Base-by-base conservation (phyloP, 2,329 filamentous ascomycete genomes). In the Penicillium vulpinum region DNA sequence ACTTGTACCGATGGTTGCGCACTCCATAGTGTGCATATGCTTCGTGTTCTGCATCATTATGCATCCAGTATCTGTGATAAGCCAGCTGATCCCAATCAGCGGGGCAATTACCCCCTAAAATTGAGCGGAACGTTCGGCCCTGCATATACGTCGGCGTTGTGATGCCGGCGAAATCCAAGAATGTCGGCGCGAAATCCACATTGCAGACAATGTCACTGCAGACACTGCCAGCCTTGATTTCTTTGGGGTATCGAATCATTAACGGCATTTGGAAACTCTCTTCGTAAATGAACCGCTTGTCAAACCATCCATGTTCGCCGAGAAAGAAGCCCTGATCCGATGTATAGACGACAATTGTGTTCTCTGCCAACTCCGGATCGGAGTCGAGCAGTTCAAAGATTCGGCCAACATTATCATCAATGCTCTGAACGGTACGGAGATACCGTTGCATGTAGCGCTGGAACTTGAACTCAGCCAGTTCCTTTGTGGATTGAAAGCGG, bases 231-330 rank as follows among this genome's bases (percentile, higher is more conserved):
- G 76, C 55, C 1, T 51, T 41, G 54, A 83, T 81, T 49, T 73
- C 73, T 0, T 49, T 57, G 0, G 81, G 81, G 45, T 80, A 81
- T 0, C 78, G 75, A 9, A 81, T 72, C 4, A 83, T 63, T 46
- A 83, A 81, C 0, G 81, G 81, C 81, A 84, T 83, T 67, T 83
- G 81, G 69, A 84, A 83, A 15, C 72, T 77, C 66, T 84, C 80
- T 59, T 84, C 81, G 67, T 84, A 84, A 78, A 84, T 83, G 66
- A 84, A 83, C 3, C 81, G 77, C 68, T 84, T 84, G 65, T 83
- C 82, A 61, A 83, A 83, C 81, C 81, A 84, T 51, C 81, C 81
- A 58, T 84, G 82, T 56, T 84, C 81, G 8, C 81, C 81, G 0
- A 84, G 76, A 66, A 83, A 84, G 70, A 83, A 83, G 6, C 81